phyloP scores from a whole-genome alignment of 116 monocot genomes.

The Dioscorea cayenensis region DNA sequence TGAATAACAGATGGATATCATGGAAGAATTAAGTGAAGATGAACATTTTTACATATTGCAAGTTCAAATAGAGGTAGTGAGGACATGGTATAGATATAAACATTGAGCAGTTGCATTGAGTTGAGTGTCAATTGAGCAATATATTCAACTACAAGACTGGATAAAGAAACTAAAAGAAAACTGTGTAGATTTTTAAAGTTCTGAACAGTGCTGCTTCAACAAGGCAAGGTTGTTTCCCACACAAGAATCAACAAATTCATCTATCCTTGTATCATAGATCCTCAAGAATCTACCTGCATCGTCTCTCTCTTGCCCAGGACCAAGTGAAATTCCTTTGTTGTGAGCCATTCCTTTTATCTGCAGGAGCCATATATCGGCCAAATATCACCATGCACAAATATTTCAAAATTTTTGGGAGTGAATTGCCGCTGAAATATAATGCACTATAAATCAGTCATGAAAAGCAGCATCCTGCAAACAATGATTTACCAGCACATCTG shows the following conservation, averaged over 20 bases:
- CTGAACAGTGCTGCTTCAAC: not conserved
- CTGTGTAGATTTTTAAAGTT: no score
- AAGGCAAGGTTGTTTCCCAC: not conserved
- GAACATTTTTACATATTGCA: no score
- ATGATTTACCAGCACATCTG: no score
- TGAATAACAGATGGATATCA: no score
- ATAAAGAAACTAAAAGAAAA: no score
- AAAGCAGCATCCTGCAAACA: not conserved
- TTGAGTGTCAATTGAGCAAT: no score
- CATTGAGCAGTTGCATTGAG: no score
- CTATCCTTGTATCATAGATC: not conserved
- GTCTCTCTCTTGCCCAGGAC: slow-evolving; percentile 50
- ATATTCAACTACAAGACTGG: no score
- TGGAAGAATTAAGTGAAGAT: no score
- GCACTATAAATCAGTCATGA: not conserved
- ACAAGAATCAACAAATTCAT: not conserved
- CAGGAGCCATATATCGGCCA: not conserved
- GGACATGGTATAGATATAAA: no score
- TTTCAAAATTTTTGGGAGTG: not conserved
- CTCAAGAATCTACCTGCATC: slow-evolving; percentile 64
- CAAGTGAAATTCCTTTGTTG: slow-evolving; percentile 62
- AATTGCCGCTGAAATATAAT: not conserved
- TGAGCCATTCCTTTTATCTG: slow-evolving; percentile 94
- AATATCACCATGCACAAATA: not conserved
- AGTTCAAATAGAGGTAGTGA: no score